Conservation (phyloP, 192 early-diverging fungal genomes). For the Mortierella alpina region DNA sequence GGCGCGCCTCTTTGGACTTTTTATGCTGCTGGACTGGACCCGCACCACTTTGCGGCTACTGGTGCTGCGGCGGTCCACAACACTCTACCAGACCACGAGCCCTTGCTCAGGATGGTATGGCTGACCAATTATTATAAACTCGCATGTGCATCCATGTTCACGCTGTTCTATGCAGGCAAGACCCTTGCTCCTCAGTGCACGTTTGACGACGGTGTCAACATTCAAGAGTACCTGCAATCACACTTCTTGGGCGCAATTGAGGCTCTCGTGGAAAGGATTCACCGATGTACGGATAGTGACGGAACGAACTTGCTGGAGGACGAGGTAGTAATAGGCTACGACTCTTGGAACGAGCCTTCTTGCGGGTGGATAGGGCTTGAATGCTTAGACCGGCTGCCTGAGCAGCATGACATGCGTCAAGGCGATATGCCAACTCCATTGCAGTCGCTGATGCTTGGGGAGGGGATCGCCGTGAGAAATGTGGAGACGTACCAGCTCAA, state of each 20-base stretch:
- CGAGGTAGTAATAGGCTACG: slow-evolving; percentile 61
- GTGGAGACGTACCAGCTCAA: slow-evolving; percentile 36
- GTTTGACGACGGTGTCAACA: slow-evolving; percentile 51
- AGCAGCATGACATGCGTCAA: slow-evolving; percentile 58
- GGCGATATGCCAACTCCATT: slow-evolving; percentile 63
- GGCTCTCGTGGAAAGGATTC: slow-evolving; percentile 51
- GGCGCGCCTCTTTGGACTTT: slow-evolving; percentile 70
- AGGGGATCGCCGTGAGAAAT: slow-evolving; percentile 48
- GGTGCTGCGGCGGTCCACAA: slow-evolving; percentile 66
- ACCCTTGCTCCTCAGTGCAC: slow-evolving; percentile 59
- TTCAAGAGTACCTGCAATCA: slow-evolving; percentile 65
- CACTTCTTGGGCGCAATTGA: slow-evolving; percentile 59
- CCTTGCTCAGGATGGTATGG: slow-evolving; percentile 68
- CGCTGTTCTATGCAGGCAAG: slow-evolving; percentile 65
- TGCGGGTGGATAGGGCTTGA: slow-evolving; percentile 60
- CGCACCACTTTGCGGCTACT: slow-evolving; percentile 55
- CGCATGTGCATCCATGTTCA: slow-evolving; percentile 65
- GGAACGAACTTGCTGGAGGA: slow-evolving; percentile 45
- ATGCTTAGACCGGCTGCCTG: slow-evolving; percentile 49
- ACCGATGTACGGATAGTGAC: slow-evolving; percentile 15
- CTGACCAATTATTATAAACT: slow-evolving; percentile 66
- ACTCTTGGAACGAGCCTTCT: slow-evolving; percentile 69
- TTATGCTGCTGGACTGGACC: slow-evolving; percentile 58
- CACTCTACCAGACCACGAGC: slow-evolving; percentile 25
- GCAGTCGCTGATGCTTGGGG: slow-evolving; percentile 58